phyloP scores from a whole-genome alignment of 2,329 filamentous ascomycete genomes.

The Elsinoe australis region DNA sequence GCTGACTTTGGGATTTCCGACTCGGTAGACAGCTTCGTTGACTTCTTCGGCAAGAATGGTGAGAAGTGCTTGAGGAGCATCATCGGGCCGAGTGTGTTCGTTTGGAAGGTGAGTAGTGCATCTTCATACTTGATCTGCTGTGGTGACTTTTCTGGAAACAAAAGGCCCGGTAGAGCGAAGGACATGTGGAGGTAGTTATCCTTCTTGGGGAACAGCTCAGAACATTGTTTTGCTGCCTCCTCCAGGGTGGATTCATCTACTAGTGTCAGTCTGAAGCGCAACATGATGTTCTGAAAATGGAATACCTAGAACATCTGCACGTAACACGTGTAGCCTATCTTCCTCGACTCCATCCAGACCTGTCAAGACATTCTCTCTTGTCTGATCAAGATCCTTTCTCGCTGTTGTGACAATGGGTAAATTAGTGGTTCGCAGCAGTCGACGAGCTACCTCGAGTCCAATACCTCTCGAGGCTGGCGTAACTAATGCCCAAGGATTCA shows the following conservation, averaged over 20 bases:
- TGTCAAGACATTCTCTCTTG: constrained; percentile 44
- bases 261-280: neutral
- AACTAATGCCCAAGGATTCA: constrained; percentile 45
- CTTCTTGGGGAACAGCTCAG: constrained; percentile 29
- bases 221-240: constrained; percentile 42
- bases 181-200: constrained; percentile 59
- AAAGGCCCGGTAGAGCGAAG: constrained; percentile 62
- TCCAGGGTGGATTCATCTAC: constrained; percentile 57
- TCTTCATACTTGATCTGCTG: constrained; percentile 53
- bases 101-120: constrained; percentile 61
- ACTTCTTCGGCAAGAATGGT: constrained; percentile 57
- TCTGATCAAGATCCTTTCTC: constrained; percentile 44
- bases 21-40: constrained; percentile 33
- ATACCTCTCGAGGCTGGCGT: constrained; percentile 57
- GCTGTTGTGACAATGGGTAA: constrained; percentile 55
- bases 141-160: constrained; percentile 65
- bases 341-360: constrained; percentile 42
- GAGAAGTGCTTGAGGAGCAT: constrained; percentile 70
- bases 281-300: neutral
- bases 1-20: constrained; percentile 43
- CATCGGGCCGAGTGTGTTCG: constrained; percentile 68
- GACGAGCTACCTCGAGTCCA: constrained; percentile 53
- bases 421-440: constrained; percentile 49
- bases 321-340: constrained; percentile 44
- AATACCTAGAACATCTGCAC: constrained; percentile 52